Evolutionary conservation across 1,284 basidiomycete genomes (phyloP), one percentile per base, ranked within the genome.

Genomic region (Apiotrichum brassicae): DNA sequence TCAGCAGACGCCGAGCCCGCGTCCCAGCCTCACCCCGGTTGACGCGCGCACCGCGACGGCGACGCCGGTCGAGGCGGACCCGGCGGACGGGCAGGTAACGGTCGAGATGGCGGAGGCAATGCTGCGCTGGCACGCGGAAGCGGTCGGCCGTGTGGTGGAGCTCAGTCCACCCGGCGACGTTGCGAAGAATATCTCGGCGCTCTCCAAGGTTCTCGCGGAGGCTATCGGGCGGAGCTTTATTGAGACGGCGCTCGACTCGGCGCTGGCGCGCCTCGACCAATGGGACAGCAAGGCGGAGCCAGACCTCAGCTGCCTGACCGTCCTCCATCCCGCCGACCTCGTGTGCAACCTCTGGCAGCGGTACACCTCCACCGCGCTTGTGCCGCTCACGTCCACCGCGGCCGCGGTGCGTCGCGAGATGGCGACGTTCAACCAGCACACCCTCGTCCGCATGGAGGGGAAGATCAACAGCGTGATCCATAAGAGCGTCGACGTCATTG

Each of bases 281-380:
- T 76, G 78, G 5, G 94, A 98, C 64, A 66, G 79, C 16, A 90
- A 86, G 65, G 59, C 77, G 14, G 90, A 94, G 67, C 92, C 92
- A 0, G 86, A 80, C 59, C 75, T 97, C n/a, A 79, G 84, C 42
- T 73, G 80, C 2, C 71, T 97, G 2, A 66, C 74, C 0, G 80
- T 87, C 18, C 76, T 98, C 51, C 81, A 79, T 56, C 78, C 80
- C 1, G 82, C 86, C n/a, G 92, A 95, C 70, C 80, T 95, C 45
- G 85, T 95, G 52, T 88, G 87, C 63, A 87, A 95, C 65, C 79
- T 99, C 3, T 97, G 93, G 93, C 95, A 98, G 70, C 87, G 91
- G 69, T 99, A 98, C 72, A 82, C 91, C 59, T 86, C 86, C 40
- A 88, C 89, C 16, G 94, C 93, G 0, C 74, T 99, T 7, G 77